phyloP scores from a whole-genome alignment of 75 land plant species.

The Picea glauca region DNA sequence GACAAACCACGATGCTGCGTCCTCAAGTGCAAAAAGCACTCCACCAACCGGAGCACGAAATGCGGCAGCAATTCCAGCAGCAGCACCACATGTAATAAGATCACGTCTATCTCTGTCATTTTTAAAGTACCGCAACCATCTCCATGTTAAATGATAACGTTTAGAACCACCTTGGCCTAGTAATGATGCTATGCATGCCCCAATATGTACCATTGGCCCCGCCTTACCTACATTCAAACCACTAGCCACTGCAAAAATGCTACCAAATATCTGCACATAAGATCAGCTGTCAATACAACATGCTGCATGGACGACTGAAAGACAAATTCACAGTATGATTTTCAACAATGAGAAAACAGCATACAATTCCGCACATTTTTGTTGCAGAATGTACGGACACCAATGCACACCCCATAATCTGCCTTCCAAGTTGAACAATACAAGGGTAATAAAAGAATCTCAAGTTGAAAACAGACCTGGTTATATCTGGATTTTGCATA shows the following conservation, averaged over 20 bases:
- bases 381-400: neutral
- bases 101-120: slow-evolving; percentile 90
- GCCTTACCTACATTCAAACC: slow-evolving; percentile 80
- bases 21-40: slow-evolving; percentile 93
- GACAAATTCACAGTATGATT: neutral
- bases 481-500: neutral
- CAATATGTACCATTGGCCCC: slow-evolving; percentile 89
- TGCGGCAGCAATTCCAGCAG: slow-evolving; percentile 92
- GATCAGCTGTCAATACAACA: neutral
- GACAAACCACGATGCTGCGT: slow-evolving; percentile 75
- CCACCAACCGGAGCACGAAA: slow-evolving; percentile 95
- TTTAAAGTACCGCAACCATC: slow-evolving; percentile 78
- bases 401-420: neutral
- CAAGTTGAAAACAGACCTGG: neutral
- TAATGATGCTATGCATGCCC: slow-evolving; percentile 79
- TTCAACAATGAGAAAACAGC: neutral
- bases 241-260: slow-evolving; percentile 66
- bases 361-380: too few species aligned
- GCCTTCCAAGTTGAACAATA: neutral
- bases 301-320: neutral
- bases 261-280: slow-evolving; percentile 67
- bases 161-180: slow-evolving; percentile 83
- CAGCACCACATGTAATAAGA: slow-evolving; percentile 88
- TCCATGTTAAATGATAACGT: slow-evolving; percentile 68
- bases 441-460: neutral